A percentile compares a stretch with the other conserved stretches of the same genome.
Conservation (phyloP, 805 yeast species). For the Kluyveromyces wickerhamii region DNA sequence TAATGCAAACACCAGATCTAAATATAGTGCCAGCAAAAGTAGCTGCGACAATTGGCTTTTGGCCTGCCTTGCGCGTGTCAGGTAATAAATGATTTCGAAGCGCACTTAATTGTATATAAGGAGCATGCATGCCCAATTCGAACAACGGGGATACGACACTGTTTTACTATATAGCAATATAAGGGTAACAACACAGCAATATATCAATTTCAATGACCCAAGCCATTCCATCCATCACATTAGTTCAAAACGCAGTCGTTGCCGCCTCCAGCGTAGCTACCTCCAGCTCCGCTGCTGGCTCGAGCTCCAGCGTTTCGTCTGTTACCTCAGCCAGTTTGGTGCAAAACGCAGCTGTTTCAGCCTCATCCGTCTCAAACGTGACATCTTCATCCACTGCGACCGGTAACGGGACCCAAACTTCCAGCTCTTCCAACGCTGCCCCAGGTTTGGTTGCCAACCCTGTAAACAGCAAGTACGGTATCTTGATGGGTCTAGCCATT, state of each 20-base stretch:
- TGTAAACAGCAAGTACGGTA: conserved; percentile 35
- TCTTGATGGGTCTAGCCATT: conserved; percentile 32
- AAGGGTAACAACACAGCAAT: too few relatives aligned
- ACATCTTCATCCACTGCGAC: conserved; percentile 9
- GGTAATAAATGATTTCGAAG: too few relatives aligned
- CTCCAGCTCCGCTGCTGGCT: conserved; percentile 15
- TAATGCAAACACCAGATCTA: too few relatives aligned
- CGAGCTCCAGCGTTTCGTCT: conserved; percentile 10
- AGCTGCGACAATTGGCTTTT: too few relatives aligned
- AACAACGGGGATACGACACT: too few relatives aligned
- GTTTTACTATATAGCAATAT: too few relatives aligned
- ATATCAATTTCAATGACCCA: too few relatives aligned
- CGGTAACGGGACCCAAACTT: conserved; percentile 9
- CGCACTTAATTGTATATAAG: too few relatives aligned
- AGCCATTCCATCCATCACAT: neutral
- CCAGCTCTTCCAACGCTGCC: conserved; percentile 22
- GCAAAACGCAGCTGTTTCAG: conserved; percentile 6
- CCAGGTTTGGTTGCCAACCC: conserved; percentile 31
- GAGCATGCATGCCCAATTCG: too few relatives aligned
- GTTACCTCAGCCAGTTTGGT: conserved; percentile 11
- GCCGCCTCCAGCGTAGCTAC: conserved; percentile 29
- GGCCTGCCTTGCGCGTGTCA: too few relatives aligned
- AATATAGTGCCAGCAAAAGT: too few relatives aligned
- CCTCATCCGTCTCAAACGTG: conserved; percentile 9
- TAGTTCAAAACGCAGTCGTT: conserved; percentile 1